Evolutionary conservation across 2,329 filamentous ascomycete genomes (phyloP).

Genomic region (Fusarium oligoseptatum): DNA sequence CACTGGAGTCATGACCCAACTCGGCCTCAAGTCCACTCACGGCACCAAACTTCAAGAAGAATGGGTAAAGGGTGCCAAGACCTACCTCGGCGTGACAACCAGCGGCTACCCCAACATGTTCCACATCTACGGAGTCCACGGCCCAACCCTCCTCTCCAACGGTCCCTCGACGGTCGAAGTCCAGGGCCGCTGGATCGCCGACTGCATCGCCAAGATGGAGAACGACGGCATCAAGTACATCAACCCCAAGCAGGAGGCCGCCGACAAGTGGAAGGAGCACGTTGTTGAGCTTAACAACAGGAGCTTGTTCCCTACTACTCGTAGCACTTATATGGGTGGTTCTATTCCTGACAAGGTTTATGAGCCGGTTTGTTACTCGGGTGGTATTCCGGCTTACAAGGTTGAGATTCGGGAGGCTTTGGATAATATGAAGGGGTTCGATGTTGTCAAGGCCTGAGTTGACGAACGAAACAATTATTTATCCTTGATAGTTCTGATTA

Average conservation of each 20-base stretch:
- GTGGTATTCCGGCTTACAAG: conserved; percentile 55
- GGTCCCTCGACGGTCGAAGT: conserved; percentile 67
- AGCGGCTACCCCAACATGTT: conserved; percentile 65
- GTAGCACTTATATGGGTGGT: conserved; percentile 68
- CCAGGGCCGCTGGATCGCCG: conserved; percentile 69
- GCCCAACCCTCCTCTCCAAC: conserved; percentile 67
- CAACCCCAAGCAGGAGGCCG: conserved; percentile 60
- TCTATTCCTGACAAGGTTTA: conserved; percentile 66
- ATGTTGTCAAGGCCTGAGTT: conserved; percentile 30
- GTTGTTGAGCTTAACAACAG: conserved; percentile 61
- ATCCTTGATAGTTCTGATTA: background rate
- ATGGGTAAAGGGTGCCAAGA: conserved; percentile 57
- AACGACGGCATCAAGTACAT: conserved; percentile 62
- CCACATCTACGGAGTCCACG: conserved; percentile 68
- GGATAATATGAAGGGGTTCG: conserved; percentile 37
- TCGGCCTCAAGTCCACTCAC: conserved; percentile 59
- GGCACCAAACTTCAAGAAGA: conserved; percentile 55
- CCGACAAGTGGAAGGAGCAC: conserved; percentile 62
- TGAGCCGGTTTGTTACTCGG: conserved; percentile 65
- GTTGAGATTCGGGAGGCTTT: conserved; percentile 38
- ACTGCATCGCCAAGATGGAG: conserved; percentile 63
- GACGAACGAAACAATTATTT: background rate
- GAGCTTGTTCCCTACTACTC: conserved; percentile 63
- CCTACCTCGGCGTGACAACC: conserved; percentile 60
- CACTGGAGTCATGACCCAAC: conserved; percentile 59